Conservation (phyloP, 805 yeast species). For the Candida gorgasii region DNA sequence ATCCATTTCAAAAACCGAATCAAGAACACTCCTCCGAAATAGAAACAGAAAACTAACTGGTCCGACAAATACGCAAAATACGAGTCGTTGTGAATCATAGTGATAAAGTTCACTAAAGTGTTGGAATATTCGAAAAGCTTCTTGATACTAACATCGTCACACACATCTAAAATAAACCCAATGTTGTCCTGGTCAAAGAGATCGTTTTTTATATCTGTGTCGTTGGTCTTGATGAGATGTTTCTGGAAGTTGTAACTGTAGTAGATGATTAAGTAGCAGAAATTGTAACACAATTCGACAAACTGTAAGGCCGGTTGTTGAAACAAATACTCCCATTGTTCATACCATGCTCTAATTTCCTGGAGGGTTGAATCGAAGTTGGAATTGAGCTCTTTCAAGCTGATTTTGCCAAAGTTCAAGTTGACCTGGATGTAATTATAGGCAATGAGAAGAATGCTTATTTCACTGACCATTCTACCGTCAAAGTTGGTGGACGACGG, state of each 20-base stretch:
- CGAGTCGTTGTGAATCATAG: conserved; percentile 46
- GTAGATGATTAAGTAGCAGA: conserved; percentile 53
- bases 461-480: conserved; percentile 80
- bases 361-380: conserved; percentile 39
- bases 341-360: conserved; percentile 61
- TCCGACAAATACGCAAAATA: conserved; percentile 73
- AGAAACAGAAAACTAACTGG: conserved; percentile 59
- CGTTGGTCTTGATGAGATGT: conserved; percentile 11
- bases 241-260: conserved; percentile 37
- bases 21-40: conserved; percentile 41
- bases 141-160: conserved; percentile 28
- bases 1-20: conserved; percentile 25
- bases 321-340: conserved; percentile 68
- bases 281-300: conserved; percentile 69
- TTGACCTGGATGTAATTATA: conserved; percentile 56
- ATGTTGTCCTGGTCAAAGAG: conserved; percentile 24
- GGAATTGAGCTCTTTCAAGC: conserved; percentile 20
- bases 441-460: conserved; percentile 56
- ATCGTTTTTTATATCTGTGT: conserved; percentile 7
- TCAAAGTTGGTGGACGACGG: conserved; percentile 73
- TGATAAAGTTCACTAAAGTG: conserved; percentile 42
- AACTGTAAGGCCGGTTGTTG: conserved; percentile 73
- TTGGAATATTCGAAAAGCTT: conserved; percentile 43
- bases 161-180: conserved; percentile 22
- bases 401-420: conserved; percentile 19